Percentiles rank a stretch among this genome's conserved stretches.
These are phyloP conservation scores for Metschnikowia vanudenii DNA, from an alignment of 805 yeast species.

Conservation along the genomic window DNA sequence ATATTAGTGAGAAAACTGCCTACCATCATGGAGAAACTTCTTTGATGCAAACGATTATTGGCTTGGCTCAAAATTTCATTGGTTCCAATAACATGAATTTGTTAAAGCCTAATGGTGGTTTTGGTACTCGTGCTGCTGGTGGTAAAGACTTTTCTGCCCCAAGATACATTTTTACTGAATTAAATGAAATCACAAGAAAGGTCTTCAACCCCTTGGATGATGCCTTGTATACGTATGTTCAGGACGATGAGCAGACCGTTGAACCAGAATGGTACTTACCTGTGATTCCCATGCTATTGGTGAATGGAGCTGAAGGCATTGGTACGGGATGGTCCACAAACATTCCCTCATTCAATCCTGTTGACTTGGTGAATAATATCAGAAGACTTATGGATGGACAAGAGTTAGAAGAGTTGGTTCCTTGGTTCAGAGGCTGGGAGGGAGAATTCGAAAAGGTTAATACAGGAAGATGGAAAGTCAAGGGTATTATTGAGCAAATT, in stretches of 20 bases:
- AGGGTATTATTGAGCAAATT: conserved; percentile 77
- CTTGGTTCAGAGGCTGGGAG: conserved; percentile 97
- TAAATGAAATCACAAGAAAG: conserved; percentile 69
- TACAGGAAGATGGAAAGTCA: conserved; percentile 68
- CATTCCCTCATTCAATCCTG: conserved; percentile 87
- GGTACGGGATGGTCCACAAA: conserved; percentile 99
- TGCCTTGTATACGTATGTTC: conserved; percentile 71
- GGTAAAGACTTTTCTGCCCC: conserved; percentile 99
- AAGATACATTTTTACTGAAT: conserved; percentile 89
- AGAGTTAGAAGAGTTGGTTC: conserved; percentile 68
- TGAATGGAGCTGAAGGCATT: conserved; percentile 96
- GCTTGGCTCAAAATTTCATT: conserved; percentile 91
- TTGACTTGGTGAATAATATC: conserved; percentile 74
- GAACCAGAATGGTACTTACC: conserved; percentile 97
- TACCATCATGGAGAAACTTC: conserved; percentile 96
- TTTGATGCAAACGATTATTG: conserved; percentile 84
- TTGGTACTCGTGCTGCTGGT: conserved; percentile 94
- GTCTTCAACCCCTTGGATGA: conserved; percentile 81
- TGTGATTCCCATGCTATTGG: conserved; percentile 89
- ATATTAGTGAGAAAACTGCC: conserved; percentile 82
- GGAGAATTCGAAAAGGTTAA: conserved; percentile 69
- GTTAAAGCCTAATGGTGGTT: conserved; percentile 87
- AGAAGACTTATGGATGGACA: conserved; percentile 71
- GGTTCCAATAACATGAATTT: conserved; percentile 88
- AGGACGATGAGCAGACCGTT: conserved; percentile 90